phyloP scores from a whole-genome alignment of 495 filamentous ascomycete genomes.

The Penicillium egyptiacum region DNA sequence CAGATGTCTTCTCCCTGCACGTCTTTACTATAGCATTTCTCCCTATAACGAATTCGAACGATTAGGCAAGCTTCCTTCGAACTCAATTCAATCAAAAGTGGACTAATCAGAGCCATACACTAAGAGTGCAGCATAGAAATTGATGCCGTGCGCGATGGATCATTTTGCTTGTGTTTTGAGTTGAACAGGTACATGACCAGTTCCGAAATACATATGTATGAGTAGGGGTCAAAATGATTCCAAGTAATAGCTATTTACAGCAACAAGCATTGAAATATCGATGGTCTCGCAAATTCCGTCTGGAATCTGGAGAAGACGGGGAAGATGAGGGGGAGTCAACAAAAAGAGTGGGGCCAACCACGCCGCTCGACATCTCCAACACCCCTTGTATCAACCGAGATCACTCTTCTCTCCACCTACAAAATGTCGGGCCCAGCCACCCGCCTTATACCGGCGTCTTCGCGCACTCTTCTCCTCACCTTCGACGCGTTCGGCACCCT shows the following conservation, averaged over 20 bases:
- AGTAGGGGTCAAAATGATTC: not conserved
- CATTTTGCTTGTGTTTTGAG: not conserved
- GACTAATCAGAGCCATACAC: not conserved
- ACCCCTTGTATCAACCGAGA: not conserved
- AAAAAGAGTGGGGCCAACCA: not conserved
- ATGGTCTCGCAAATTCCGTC: not conserved
- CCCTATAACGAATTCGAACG: not conserved
- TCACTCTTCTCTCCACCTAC: not conserved
- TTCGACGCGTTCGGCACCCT: slow-evolving; percentile 80
- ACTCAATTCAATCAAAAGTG: not conserved
- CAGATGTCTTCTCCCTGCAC: not conserved
- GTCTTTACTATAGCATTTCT: not conserved
- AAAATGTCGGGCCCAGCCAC: not conserved
- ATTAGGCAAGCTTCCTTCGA: not conserved
- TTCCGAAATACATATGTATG: no score
- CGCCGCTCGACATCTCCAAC: not conserved
- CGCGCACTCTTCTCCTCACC: slow-evolving; percentile 58
- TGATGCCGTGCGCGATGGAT: not conserved
- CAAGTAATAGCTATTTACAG: not conserved
- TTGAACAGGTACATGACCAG: not conserved
- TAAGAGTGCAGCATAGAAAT: not conserved
- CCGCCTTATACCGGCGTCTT: not conserved
- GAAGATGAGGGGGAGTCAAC: not conserved
- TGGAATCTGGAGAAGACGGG: not conserved
- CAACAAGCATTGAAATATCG: not conserved